Evolutionary conservation across 345 rosid genomes (phyloP).

Genomic region (Eucalyptus urophylla): DNA sequence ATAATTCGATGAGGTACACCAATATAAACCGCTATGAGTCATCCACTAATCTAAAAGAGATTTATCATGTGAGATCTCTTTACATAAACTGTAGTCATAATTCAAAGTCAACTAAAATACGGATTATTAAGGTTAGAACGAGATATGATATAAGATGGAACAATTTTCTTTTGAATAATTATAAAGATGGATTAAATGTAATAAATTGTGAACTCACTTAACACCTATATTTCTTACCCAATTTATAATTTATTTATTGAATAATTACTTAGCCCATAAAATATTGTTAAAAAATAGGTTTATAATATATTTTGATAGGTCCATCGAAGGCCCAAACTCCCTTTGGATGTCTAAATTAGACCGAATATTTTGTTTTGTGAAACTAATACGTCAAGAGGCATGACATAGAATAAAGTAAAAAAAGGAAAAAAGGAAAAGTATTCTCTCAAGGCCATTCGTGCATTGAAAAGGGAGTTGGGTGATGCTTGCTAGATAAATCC

Average conservation of each 20-base stretch:
- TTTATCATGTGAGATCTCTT: fast-evolving
- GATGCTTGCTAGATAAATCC: background rate
- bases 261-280: too few relatives aligned
- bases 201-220: too few relatives aligned
- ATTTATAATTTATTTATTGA: too few relatives aligned
- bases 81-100: fast-evolving
- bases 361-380: fast-evolving
- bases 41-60: fast-evolving
- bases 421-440: background rate
- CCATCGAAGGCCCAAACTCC: background rate
- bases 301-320: too few relatives aligned
- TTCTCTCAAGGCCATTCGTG: background rate
- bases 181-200: too few relatives aligned
- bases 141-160: background rate
- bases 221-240: too few relatives aligned
- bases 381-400: background rate
- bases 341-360: background rate
- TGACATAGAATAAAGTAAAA: background rate
- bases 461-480: background rate
- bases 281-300: too few relatives aligned
- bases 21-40: fast-evolving
- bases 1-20: fast-evolving
- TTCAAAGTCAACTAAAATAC: fast-evolving
- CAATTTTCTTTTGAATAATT: background rate
- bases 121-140: fast-evolving